Base-by-base conservation (phyloP, 805 yeast genomes). In the Hanseniaspora thailandica region DNA sequence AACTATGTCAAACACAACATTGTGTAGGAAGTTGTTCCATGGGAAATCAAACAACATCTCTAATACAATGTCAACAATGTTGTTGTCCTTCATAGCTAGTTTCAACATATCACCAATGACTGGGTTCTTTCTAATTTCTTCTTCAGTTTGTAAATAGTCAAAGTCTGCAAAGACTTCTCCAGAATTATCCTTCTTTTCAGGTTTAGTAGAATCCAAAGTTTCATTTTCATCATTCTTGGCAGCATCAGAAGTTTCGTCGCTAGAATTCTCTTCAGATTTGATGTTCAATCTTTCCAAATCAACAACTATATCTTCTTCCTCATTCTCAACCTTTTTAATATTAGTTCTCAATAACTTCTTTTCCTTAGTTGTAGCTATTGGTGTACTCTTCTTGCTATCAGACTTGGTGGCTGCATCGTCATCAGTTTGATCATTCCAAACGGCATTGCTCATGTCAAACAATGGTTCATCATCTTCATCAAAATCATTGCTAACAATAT, bases 1-100 rank as follows among this genome's bases (percentile, higher is more conserved):
- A 34, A 84, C 80, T 57, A 85, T 75, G 65, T 85, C 95, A 67
- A 84, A 85, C 1, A 84, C 90, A 57, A 85, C 94, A 62, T 84
- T 85, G 66, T 85, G 95, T 66, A 86, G 76, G 60, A 85, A 85
- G 58, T 85, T 85, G 61, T 85, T 85, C 90, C 93, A 85, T 10
- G 89, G 86, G 62, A 78, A 84, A 54, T 73, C 70, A 61, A 82
- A 80, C 61, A 85, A 82, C 77, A 80, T 82, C 30, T 74, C 69
- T n/a, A 84, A 67, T 13, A 84, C 81, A 15, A 79, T 75, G 13
- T 70, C 63, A 40, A 84, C 71, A 43, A 84, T 77, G 20, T 72
- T 70, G 60, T 82, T 81, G 58, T 84, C 90, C 51, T 76, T 73
- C 34, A 85, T 66, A 47, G 81, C 75, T 55, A 82, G 81, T 60